Conservation (phyloP, 768 basidiomycete genomes). For the Podaxis sp. region DNA sequence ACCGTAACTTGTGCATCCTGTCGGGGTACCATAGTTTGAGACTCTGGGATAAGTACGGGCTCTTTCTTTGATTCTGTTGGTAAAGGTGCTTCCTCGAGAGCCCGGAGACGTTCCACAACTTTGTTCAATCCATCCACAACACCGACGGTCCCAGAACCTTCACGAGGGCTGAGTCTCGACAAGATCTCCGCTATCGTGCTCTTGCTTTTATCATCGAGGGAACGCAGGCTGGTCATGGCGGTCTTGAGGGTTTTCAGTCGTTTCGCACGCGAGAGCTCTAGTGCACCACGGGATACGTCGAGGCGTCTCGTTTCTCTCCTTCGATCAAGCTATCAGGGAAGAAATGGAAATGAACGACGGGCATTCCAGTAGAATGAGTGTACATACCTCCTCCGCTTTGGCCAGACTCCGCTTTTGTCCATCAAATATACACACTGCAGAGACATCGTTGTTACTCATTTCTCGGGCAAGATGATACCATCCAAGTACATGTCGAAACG, state of each 20-base stretch:
- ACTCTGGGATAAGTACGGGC: not conserved
- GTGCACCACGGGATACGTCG: slow-evolving; percentile 7
- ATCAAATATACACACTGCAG: slow-evolving; percentile 78
- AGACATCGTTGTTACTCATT: slow-evolving; percentile 52
- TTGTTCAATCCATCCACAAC: slow-evolving; percentile 11
- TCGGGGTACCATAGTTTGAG: not conserved
- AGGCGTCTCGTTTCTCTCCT: slow-evolving; percentile 7
- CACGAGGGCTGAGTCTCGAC: slow-evolving; percentile 1
- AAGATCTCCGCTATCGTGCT: slow-evolving; percentile 3
- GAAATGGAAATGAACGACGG: not conserved
- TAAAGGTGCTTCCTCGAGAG: slow-evolving; percentile 27
- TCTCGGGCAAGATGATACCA: slow-evolving; percentile 75
- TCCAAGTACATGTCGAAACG: slow-evolving; percentile 68
- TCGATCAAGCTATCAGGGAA: slow-evolving; percentile 7
- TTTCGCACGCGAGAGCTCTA: slow-evolving; percentile 12
- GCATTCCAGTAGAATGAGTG: not conserved
- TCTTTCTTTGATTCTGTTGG: slow-evolving; percentile 41
- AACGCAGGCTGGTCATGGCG: slow-evolving; percentile 6
- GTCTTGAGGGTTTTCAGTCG: slow-evolving; percentile 13
- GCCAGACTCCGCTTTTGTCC: slow-evolving; percentile 65
- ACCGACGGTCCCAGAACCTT: slow-evolving; percentile 6
- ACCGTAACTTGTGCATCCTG: not conserved
- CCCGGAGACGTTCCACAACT: slow-evolving; percentile 10
- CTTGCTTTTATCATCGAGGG: slow-evolving; percentile 1
- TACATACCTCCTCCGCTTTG: slow-evolving; percentile 67